Conservation (phyloP, 352 stramenopile genomes). For the Phytophthora cactorum region DNA sequence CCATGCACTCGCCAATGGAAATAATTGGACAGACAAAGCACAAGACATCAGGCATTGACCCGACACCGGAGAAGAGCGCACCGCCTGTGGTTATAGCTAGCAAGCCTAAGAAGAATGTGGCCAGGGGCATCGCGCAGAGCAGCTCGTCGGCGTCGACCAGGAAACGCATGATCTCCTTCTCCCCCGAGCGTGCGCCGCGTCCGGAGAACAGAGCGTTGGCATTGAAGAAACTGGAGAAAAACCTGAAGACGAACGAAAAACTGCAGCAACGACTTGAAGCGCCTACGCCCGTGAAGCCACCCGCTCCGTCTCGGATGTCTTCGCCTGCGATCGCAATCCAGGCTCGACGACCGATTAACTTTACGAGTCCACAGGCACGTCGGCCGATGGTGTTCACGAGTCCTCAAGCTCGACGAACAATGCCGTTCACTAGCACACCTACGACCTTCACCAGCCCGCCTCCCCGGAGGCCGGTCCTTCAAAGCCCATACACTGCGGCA, state of each 20-base stretch:
- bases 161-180: constrained; percentile 88
- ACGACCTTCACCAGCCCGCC: constrained; percentile 27
- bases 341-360: constrained; percentile 27
- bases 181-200: constrained; percentile 61
- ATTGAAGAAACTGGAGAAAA: constrained; percentile 69
- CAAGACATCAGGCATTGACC: constrained; percentile 39
- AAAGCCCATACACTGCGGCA: constrained; percentile 35
- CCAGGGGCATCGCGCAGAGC: constrained; percentile 71
- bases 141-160: constrained; percentile 66
- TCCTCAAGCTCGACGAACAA: constrained; percentile 25
- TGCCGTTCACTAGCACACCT: constrained; percentile 20
- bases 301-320: constrained; percentile 26
- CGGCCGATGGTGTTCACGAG: constrained; percentile 33
- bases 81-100: constrained; percentile 35
- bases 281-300: constrained; percentile 44
- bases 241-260: constrained; percentile 75
- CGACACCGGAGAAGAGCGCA: constrained; percentile 54
- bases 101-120: constrained; percentile 44
- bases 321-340: constrained; percentile 27
- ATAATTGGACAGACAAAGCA: constrained; percentile 8
- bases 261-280: constrained; percentile 68
- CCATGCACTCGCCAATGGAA: constrained; percentile 23
- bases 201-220: constrained; percentile 59
- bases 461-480: constrained; percentile 17
- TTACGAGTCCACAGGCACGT: constrained; percentile 34